A percentile compares a stretch with the other conserved stretches of the same genome.
These are phyloP conservation scores for Corynespora cassiicola DNA, from an alignment of 2,329 filamentous ascomycete genomes.

Conservation along the genomic window DNA sequence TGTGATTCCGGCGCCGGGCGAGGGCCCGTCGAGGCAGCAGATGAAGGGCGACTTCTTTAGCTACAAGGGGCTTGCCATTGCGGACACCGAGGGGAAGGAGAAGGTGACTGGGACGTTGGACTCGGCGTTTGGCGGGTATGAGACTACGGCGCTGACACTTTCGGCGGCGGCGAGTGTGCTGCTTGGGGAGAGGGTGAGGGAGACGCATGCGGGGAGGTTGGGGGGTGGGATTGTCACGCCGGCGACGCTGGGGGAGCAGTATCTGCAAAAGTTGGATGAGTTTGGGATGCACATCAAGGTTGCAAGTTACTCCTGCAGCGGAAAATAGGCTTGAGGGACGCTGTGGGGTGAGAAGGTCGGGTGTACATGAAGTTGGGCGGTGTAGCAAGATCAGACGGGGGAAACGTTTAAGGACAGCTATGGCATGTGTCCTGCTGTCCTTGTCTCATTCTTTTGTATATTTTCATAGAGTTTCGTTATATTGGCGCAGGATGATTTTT, in stretches of 20 bases:
- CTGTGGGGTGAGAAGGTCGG: too few relatives aligned
- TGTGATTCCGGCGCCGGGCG: constrained; percentile 34
- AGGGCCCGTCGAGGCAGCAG: constrained; percentile 54
- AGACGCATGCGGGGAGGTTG: constrained; percentile 60
- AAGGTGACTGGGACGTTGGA: constrained; percentile 63
- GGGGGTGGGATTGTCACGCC: constrained; percentile 75
- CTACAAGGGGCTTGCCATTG: constrained; percentile 69
- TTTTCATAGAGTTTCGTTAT: too few relatives aligned
- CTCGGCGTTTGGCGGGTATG: constrained; percentile 69
- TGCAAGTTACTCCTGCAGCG: too few relatives aligned
- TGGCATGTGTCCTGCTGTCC: too few relatives aligned
- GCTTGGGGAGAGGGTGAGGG: constrained; percentile 61
- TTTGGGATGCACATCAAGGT: constrained; percentile 65
- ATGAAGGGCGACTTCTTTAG: constrained; percentile 66
- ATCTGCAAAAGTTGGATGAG: constrained; percentile 67
- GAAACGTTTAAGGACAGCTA: too few relatives aligned
- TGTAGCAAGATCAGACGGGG: too few relatives aligned
- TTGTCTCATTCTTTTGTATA: too few relatives aligned
- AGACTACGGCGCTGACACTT: constrained; percentile 69
- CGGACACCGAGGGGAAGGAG: constrained; percentile 55
- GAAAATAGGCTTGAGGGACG: too few relatives aligned
- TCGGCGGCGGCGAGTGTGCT: constrained; percentile 70
- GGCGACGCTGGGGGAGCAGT: constrained; percentile 71
- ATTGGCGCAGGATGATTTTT: too few relatives aligned
- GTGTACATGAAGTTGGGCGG: too few relatives aligned